A percentile compares a stretch with the other conserved stretches of the same genome.
These are phyloP conservation scores for Penicillium ochrochloron DNA, from an alignment of 495 filamentous ascomycete genomes.

Conservation along the genomic window DNA sequence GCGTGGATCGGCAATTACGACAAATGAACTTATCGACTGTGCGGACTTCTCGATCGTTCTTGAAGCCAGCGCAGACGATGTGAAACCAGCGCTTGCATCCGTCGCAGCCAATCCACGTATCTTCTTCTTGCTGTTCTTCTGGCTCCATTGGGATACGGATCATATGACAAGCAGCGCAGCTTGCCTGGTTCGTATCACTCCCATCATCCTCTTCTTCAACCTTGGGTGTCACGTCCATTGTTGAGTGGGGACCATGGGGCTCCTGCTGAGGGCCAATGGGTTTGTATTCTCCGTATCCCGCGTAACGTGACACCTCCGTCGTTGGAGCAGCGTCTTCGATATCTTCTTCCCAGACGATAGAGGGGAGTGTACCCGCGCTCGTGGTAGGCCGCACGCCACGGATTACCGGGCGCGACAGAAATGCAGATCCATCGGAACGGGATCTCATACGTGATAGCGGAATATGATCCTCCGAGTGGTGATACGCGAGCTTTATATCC, in stretches of 20 bases:
- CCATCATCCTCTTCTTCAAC: constrained; percentile 39
- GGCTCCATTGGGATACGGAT: constrained; percentile 50
- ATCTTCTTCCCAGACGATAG: constrained; percentile 47
- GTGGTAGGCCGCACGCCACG: constrained; percentile 47
- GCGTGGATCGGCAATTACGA: constrained; percentile 57
- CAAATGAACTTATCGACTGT: constrained; percentile 78
- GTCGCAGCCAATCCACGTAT: constrained; percentile 76
- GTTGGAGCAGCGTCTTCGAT: constrained; percentile 29
- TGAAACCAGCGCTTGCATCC: constrained; percentile 79
- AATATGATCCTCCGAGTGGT: constrained; percentile 21
- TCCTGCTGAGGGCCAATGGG: background rate
- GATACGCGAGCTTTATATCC: constrained; percentile 23
- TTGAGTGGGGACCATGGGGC: constrained; percentile 9
- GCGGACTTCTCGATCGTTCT: constrained; percentile 68
- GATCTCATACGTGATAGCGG: constrained; percentile 49
- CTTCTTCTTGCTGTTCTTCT: constrained; percentile 52
- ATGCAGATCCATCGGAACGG: constrained; percentile 52
- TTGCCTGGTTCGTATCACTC: constrained; percentile 43
- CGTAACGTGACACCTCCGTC: constrained; percentile 18
- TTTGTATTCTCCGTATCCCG: constrained; percentile 13
- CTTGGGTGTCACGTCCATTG: constrained; percentile 30
- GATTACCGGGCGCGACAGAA: constrained; percentile 45
- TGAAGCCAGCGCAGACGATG: constrained; percentile 73
- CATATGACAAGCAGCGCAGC: constrained; percentile 56
- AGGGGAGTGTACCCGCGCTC: constrained; percentile 45